A percentile compares a stretch with the other conserved stretches of the same genome.
Conservation (phyloP, 768 basidiomycete species). For the Tricholoma terreum region DNA sequence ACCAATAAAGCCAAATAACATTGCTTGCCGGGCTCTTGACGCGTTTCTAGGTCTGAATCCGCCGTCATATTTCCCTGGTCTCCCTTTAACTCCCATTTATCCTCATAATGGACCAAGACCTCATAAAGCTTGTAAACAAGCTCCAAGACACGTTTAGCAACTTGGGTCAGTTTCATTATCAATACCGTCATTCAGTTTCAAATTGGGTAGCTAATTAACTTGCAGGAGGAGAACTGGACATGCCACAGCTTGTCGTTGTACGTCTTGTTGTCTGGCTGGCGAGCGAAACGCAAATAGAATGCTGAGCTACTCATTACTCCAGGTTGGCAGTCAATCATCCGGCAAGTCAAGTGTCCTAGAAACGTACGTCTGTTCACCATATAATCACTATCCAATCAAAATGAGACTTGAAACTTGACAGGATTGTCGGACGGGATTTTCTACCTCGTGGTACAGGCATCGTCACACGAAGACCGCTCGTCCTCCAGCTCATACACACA, state of each 20-base stretch:
- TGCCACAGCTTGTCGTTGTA: slow-evolving; percentile 90
- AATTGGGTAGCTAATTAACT: slow-evolving; percentile 5
- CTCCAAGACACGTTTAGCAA: slow-evolving; percentile 92
- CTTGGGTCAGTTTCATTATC: slow-evolving; percentile 58
- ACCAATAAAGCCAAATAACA: not conserved
- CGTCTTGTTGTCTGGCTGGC: slow-evolving; percentile 27
- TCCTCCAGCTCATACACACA: slow-evolving; percentile 94
- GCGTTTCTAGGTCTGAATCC: slow-evolving; percentile 1
- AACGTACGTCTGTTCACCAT: slow-evolving; percentile 62
- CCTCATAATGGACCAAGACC: slow-evolving; percentile 80
- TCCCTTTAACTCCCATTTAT: not conserved
- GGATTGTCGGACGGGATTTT: slow-evolving; percentile 93
- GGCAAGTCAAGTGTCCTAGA: slow-evolving; percentile 97
- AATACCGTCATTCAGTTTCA: not conserved
- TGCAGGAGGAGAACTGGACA: slow-evolving; percentile 84
- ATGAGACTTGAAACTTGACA: slow-evolving; percentile 24
- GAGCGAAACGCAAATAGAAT: not conserved
- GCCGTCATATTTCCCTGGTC: not conserved
- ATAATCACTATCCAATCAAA: slow-evolving; percentile 6
- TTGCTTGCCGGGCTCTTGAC: not conserved
- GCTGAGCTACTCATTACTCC: slow-evolving; percentile 4
- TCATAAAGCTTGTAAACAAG: slow-evolving; percentile 92
- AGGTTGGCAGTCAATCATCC: slow-evolving; percentile 96
- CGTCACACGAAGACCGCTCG: slow-evolving; percentile 92
- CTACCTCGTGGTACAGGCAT: slow-evolving; percentile 90